These are phyloP conservation scores for Mycosarcoma mackinlayi DNA, from an alignment of 1,284 basidiomycete genomes.

Conservation along the genomic window DNA sequence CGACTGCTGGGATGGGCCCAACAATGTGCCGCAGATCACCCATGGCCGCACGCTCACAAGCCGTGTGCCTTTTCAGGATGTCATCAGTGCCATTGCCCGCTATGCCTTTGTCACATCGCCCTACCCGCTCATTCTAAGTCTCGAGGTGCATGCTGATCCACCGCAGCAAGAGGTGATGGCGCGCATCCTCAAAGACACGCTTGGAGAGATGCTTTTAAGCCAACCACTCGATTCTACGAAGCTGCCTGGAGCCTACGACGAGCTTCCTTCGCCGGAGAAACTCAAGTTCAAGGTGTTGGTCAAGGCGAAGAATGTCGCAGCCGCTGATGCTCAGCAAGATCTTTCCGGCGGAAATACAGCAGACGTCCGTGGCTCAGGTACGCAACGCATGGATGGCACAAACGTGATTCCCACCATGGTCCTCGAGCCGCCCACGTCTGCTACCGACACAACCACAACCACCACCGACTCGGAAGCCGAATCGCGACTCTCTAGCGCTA, in stretches of 20 bases:
- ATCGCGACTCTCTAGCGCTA: constrained; percentile 44
- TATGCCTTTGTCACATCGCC: constrained; percentile 94
- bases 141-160: constrained; percentile 88
- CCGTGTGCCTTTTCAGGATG: constrained; percentile 83
- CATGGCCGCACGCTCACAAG: constrained; percentile 93
- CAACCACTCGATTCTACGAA: constrained; percentile 64
- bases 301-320: constrained; percentile 72
- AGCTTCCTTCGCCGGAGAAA: constrained; percentile 86
- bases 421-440: constrained; percentile 24
- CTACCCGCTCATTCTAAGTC: constrained; percentile 93
- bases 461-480: constrained; percentile 50
- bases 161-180: constrained; percentile 86
- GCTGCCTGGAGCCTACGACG: constrained; percentile 67
- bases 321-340: constrained; percentile 18
- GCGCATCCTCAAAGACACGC: constrained; percentile 79
- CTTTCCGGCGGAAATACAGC: constrained; percentile 3
- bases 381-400: constrained; percentile 5
- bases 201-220: constrained; percentile 77
- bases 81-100: constrained; percentile 86
- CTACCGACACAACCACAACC: constrained; percentile 31
- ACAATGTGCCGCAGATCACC: constrained; percentile 72
- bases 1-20: constrained; percentile 91
- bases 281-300: constrained; percentile 83
- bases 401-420: constrained; percentile 18
- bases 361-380: not conserved